Evolutionary conservation across 176 grass and related monocot genomes (phyloP), one percentile per base, ranked within the genome.

Genomic region (sorghum (Sorghum bicolor)): DNA sequence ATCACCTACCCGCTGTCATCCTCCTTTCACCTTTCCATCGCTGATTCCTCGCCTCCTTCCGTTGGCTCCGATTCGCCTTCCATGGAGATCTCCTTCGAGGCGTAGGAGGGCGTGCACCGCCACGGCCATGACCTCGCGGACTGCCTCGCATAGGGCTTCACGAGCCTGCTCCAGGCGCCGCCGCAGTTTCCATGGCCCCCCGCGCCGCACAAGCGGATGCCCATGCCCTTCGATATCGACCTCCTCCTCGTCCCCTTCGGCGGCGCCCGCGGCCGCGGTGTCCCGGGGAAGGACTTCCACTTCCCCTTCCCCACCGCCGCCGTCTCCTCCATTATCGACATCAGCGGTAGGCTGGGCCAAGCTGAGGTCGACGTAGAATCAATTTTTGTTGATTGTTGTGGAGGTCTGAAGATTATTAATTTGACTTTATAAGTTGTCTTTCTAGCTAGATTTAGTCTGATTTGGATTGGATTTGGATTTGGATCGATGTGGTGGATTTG

Each of bases 41-140:
- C n/a, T n/a, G n/a, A n/a, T n/a, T n/a, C n/a, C n/a, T n/a, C n/a
- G n/a, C n/a, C n/a, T n/a, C n/a, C n/a, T n/a, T n/a, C n/a, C n/a
- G n/a, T n/a, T n/a, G n/a, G n/a, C n/a, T n/a, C n/a, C n/a, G n/a
- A n/a, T n/a, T n/a, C n/a, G n/a, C n/a, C n/a, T n/a, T n/a, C n/a
- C 64, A 92, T 93, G 87, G 96, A 98, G 96, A 92, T 92, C 83
- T 93, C 96, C 25, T 88, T 98, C 87, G 96, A 92, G 85, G 85
- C 93, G 3, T 98, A 93, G 96, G 96, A 98, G 93, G 96, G 94
- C 61, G 86, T 98, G 80, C 96, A 98, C 89, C 96, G 93, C 29
- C 96, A 98, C 25, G 96, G 96, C 63, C 96, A 93, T 67, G 96
- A 98, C 85, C 76, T 98, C 17, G 88, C 94, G 10, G 96, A 96